Base-by-base conservation (phyloP, 805 yeast genomes). In the Ogataea corticis region DNA sequence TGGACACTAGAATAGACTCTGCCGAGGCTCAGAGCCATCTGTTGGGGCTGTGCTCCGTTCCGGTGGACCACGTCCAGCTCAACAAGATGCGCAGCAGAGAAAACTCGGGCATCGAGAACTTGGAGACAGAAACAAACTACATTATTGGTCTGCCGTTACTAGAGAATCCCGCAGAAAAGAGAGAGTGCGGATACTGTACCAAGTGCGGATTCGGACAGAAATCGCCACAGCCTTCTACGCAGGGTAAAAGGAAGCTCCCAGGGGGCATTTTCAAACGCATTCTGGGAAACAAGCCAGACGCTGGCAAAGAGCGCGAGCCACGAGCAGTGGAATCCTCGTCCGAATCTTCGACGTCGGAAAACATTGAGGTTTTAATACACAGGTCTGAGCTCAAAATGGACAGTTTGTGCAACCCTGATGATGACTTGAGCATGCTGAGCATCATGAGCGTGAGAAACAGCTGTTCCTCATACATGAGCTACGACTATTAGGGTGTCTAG, bases 41-140 rank as follows among this genome's bases (percentile, higher is more conserved):
- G 14, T 21, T 42, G 7, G 36, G 45, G 33, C 50, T 51, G 33
- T 66, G 70, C 44, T 58, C 60, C 39, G 66, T 63, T 33, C 70
- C 70, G 10, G 54, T 66, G 21, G 70, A 66, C 49, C 70, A 66
- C 46, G 65, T 66, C 33, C 52, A 49, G 15, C 51, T 65, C 45
- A 57, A 57, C 41, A 61, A 57, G 44, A 49, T 58, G 33, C 56
- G 55, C 42, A 61, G 65, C 12, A 58, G 60, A 29, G 68, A 63
- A 41, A 46, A 58, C 33, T 50, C 61, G 10, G 59, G 52, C 15
- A 42, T 52, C 3, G 61, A 62, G 39, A 53, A 58, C 27, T 27
- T 52, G 12, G 68, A 65, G 42, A 48, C 48, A 19, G 66, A 63
- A 46, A 57, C 55, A 15, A 49, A 62, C 37, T 64, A 57, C 45